A percentile compares a stretch with the other conserved stretches of the same genome.
Evolutionary conservation across 2,329 filamentous ascomycete species (phyloP).

Genomic region (Diaporthe citrichinensis): DNA sequence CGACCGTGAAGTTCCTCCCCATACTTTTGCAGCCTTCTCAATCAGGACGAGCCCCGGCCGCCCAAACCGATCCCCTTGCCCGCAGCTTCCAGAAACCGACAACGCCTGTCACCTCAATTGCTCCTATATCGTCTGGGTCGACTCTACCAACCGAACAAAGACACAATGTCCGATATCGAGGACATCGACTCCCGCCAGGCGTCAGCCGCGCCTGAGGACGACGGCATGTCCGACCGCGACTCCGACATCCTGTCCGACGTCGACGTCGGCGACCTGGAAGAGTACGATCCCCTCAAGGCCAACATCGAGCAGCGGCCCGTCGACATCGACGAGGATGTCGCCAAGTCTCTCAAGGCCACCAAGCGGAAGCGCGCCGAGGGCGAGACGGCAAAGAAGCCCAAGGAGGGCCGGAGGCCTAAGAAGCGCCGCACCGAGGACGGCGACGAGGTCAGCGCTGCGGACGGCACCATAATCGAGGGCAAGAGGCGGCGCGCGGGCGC

Average conservation of each 20-base stretch:
- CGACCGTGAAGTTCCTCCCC: neutral
- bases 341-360: conserved; percentile 74
- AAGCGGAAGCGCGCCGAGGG: conserved; percentile 76
- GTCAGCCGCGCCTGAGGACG: conserved; percentile 28
- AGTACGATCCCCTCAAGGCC: conserved; percentile 76
- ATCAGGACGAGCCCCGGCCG: neutral
- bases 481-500: conserved; percentile 60
- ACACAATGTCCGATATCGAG: conserved; percentile 50
- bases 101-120: neutral
- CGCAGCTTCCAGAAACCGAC: neutral
- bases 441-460: conserved; percentile 56
- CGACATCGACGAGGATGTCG: conserved; percentile 77
- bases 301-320: conserved; percentile 75
- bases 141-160: neutral
- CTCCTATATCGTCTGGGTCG: neutral
- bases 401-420: conserved; percentile 80
- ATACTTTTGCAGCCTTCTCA: neutral
- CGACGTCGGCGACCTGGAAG: conserved; percentile 78
- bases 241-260: conserved; percentile 76
- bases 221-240: conserved; percentile 66
- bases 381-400: conserved; percentile 78
- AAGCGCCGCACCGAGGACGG: conserved; percentile 68
- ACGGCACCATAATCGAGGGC: conserved; percentile 59
- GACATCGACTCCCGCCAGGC: conserved; percentile 35
- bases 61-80: neutral